Conservation (phyloP, 139 green algal species). For the Picochlorum sp. region DNA sequence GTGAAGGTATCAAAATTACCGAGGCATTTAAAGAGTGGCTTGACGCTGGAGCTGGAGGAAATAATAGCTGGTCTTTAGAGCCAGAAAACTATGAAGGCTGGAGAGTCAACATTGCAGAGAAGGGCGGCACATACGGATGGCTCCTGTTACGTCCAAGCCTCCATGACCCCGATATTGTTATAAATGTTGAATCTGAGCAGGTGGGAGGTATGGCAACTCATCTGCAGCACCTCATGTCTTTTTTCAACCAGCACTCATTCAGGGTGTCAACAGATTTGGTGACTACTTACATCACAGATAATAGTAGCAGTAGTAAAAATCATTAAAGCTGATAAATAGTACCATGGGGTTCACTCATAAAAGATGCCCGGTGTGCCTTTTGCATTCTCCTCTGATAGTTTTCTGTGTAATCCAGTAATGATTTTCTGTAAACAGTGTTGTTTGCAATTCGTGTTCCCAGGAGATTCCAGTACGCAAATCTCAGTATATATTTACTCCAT, state of each 20-base stretch:
- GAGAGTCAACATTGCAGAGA: constrained; percentile 66
- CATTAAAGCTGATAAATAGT: too few species aligned
- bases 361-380: too few species aligned
- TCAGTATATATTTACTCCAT: too few species aligned
- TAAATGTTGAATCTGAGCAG: constrained; percentile 68
- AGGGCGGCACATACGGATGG: constrained; percentile 71
- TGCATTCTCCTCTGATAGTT: too few species aligned
- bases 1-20: constrained; percentile 43
- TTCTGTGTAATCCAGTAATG: too few species aligned
- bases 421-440: too few species aligned
- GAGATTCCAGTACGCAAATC: too few species aligned
- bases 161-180: constrained; percentile 69
- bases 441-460: too few species aligned
- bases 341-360: too few species aligned
- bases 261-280: background rate
- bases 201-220: constrained; percentile 35
- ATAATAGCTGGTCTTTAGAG: constrained; percentile 53
- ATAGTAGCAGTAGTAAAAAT: too few species aligned
- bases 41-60: constrained; percentile 22
- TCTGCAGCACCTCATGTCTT: constrained; percentile 24
- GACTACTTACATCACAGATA: too few species aligned
- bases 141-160: constrained; percentile 76
- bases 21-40: constrained; percentile 45
- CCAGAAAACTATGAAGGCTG: constrained; percentile 82
- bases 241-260: constrained; percentile 14